A percentile compares a stretch with the other conserved stretches of the same genome.
Conservation (phyloP, 345 rosid genomes). For the Passiflora organensis region DNA sequence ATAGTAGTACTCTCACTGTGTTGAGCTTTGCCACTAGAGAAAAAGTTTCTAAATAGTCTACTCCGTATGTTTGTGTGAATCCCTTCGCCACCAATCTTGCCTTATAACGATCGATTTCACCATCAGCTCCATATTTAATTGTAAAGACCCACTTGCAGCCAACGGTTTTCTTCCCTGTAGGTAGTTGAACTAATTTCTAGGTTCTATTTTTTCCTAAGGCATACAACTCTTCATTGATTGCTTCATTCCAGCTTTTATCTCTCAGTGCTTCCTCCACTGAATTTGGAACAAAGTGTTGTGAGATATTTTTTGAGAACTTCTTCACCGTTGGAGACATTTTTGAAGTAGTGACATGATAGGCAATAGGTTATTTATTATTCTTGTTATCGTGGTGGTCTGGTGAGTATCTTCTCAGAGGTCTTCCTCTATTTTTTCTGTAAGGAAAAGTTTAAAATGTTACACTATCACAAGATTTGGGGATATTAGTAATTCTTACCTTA, state of each 20-base stretch:
- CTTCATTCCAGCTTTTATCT: too few relatives aligned
- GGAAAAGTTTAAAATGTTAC: neutral
- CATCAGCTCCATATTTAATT: too few relatives aligned
- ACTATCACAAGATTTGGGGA: neutral
- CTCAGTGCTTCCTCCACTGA: too few relatives aligned
- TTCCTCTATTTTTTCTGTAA: neutral
- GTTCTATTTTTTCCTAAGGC: too few relatives aligned
- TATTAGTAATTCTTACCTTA: neutral
- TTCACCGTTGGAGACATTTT: neutral
- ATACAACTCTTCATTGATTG: too few relatives aligned
- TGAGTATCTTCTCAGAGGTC: neutral
- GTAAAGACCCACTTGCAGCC: too few relatives aligned
- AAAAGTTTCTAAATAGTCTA: conserved; percentile 2
- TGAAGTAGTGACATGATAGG: neutral
- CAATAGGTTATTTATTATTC: neutral
- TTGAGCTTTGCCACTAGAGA: neutral
- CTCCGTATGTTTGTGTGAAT: neutral
- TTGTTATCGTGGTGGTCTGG: neutral
- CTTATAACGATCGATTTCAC: neutral
- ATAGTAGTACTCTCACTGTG: neutral
- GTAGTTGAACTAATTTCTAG: too few relatives aligned
- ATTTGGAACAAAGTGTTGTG: too few relatives aligned
- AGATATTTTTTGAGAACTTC: too few relatives aligned
- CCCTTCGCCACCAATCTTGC: neutral
- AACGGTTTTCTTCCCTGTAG: too few relatives aligned